These are phyloP conservation scores for Mollisiaceae sp. DNA, from an alignment of 2,329 filamentous ascomycete genomes.

Conservation along the genomic window DNA sequence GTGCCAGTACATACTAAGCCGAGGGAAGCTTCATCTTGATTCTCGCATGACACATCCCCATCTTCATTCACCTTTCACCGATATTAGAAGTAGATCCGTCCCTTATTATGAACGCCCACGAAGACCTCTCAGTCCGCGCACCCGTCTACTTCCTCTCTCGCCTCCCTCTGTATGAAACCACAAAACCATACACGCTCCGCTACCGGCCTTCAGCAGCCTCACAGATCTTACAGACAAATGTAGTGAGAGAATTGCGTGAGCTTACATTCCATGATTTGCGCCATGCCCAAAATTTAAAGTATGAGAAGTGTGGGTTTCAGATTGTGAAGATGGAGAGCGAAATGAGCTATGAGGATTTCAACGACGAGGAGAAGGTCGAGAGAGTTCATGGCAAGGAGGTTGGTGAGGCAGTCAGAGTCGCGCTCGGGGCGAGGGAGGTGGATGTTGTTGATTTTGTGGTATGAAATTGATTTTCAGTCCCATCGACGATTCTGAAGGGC, in stretches of 20 bases:
- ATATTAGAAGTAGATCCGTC: no score
- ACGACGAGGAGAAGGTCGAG: not conserved
- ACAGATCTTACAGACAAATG: not conserved
- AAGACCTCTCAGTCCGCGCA: not conserved
- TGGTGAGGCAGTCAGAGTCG: not conserved
- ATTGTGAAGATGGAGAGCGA: not conserved
- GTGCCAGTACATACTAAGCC: no score
- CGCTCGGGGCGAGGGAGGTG: not conserved
- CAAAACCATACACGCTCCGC: conserved; percentile 3
- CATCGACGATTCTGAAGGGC: no score
- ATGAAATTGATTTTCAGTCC: not conserved
- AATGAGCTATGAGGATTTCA: not conserved
- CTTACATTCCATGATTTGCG: not conserved
- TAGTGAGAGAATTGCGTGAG: not conserved
- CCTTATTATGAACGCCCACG: no score
- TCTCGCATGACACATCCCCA: no score
- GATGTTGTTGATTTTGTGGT: not conserved
- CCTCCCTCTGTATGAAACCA: not conserved
- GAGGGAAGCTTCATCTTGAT: no score
- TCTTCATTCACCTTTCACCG: no score
- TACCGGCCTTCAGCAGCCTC: not conserved
- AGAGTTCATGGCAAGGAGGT: not conserved
- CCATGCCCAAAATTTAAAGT: not conserved
- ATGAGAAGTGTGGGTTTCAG: not conserved
- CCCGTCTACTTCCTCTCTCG: not conserved